These are phyloP conservation scores for Penicillium turbatum DNA, from an alignment of 495 filamentous ascomycete species.

Conservation along the genomic window DNA sequence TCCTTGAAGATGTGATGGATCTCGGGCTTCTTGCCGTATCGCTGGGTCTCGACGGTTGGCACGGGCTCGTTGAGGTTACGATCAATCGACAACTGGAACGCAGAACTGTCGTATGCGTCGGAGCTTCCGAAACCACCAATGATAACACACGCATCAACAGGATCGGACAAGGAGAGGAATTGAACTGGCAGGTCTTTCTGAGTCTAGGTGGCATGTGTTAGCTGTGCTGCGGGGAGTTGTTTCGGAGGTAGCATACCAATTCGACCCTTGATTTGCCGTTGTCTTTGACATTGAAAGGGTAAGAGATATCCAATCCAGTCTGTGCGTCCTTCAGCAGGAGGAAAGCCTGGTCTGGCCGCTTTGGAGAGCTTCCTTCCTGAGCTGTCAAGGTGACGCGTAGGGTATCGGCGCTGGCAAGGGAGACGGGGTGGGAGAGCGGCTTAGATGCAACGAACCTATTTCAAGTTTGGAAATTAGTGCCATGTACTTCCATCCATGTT, in stretches of 20 bases:
- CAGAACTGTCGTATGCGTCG: slow-evolving; percentile 56
- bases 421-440: slow-evolving; percentile 60
- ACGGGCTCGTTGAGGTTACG: slow-evolving; percentile 57
- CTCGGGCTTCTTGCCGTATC: slow-evolving; percentile 76
- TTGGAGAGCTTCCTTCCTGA: slow-evolving; percentile 70
- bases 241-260: slow-evolving; percentile 56
- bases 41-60: slow-evolving; percentile 54
- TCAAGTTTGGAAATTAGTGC: slow-evolving; percentile 13
- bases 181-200: slow-evolving; percentile 88
- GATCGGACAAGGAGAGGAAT: slow-evolving; percentile 60
- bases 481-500: not conserved
- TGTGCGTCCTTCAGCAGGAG: slow-evolving; percentile 70
- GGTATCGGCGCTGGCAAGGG: slow-evolving; percentile 63
- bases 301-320: slow-evolving; percentile 82
- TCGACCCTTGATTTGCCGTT: slow-evolving; percentile 80
- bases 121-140: slow-evolving; percentile 83
- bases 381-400: slow-evolving; percentile 79
- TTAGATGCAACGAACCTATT: slow-evolving; percentile 59
- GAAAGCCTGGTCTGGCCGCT: slow-evolving; percentile 90
- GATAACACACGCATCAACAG: slow-evolving; percentile 72
- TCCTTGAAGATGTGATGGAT: slow-evolving; percentile 89
- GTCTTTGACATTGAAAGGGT: slow-evolving; percentile 79
- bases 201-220: slow-evolving; percentile 48
- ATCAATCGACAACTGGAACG: slow-evolving; percentile 63
- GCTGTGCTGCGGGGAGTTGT: not conserved